Evolutionary conservation across 129 eudicot species (phyloP), one percentile per base, ranked within the genome.

Genomic region (Erigeron canadensis): DNA sequence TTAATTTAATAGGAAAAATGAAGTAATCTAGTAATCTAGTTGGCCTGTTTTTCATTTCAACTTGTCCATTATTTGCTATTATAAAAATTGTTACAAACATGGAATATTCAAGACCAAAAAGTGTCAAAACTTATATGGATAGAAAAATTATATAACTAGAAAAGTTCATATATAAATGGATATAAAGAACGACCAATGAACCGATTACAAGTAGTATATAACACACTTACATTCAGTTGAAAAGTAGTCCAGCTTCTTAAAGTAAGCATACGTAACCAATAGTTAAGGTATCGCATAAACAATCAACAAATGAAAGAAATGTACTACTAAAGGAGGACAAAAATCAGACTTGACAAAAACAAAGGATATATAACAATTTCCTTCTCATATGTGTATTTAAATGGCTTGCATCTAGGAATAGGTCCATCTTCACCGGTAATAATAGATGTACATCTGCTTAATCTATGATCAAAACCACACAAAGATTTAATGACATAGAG

Each of bases 371-470:
- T 94, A 77, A 94, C 99, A 55, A 94, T 94, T 85, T 94, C 99
- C 81, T 94, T 94, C 86, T 94, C 99, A 60, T 87, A 94, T 42
- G 99, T 87, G 88, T 90, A 90, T 75, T 94, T 90, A 63, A 94
- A 94, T 8, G 99, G 99, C 91, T 94, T 94, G 99, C 99, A 94
- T 90, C 99, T 85, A 43, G 99, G 99, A 69, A 94, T 94, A 21
- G 99, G 97, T 62, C 99, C 99, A 84, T 89, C 98, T 86, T 94
- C 99, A 53, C 99, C 99, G 4, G 99, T 94, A 56, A 85, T 87
- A 70, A 93, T 93, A 37, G 90, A 89, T 59, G 98, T 93, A 87
- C 98, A 93, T 79, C 98, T 82, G 83, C 96, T 82, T 83, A 93
- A 85, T 82, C 95, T 93, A 79, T 40, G 58, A 53, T 22, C 44